Conservation (phyloP, 2,329 filamentous ascomycete genomes). For the Fusarium sulawesiense region DNA sequence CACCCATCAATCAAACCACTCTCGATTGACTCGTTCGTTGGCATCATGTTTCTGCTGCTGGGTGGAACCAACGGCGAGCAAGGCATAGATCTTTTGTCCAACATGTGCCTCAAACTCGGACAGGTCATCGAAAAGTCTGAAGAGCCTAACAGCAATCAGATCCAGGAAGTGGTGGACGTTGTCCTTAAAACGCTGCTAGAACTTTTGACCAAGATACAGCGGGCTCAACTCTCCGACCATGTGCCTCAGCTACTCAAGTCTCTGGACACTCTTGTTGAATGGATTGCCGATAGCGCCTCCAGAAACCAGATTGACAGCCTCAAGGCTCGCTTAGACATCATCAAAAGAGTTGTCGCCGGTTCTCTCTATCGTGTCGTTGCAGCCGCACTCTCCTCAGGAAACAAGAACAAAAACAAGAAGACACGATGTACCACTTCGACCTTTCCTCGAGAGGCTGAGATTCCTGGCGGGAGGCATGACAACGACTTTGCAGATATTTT, state of each 20-base stretch:
- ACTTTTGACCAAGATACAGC: not conserved
- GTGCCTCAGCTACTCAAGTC: not conserved
- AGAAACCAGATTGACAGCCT: not conserved
- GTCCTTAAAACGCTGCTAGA: not conserved
- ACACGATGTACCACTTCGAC: not conserved
- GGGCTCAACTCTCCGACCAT: not conserved
- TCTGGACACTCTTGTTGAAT: not conserved
- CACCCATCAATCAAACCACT: constrained; percentile 17
- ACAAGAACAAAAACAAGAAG: not conserved
- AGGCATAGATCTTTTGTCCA: constrained; percentile 42
- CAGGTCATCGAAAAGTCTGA: too few relatives aligned
- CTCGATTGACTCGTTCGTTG: constrained; percentile 51
- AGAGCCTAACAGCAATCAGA: too few relatives aligned
- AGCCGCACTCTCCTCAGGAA: rapidly evolving
- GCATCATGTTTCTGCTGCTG: constrained; percentile 48
- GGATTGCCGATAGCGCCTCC: not conserved
- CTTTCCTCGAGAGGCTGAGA: not conserved
- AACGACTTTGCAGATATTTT: constrained; percentile 33
- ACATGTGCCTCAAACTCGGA: not conserved
- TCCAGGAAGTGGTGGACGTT: not conserved
- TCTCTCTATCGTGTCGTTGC: not conserved
- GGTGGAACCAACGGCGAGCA: constrained; percentile 47
- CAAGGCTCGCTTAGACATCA: not conserved
- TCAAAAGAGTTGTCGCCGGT: constrained; percentile 2
- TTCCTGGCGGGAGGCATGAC: constrained; percentile 26